Evolutionary conservation across 805 yeast genomes (phyloP), one percentile per base, ranked within the genome.

Genomic region (Saccharomycopsis guyanensis): DNA sequence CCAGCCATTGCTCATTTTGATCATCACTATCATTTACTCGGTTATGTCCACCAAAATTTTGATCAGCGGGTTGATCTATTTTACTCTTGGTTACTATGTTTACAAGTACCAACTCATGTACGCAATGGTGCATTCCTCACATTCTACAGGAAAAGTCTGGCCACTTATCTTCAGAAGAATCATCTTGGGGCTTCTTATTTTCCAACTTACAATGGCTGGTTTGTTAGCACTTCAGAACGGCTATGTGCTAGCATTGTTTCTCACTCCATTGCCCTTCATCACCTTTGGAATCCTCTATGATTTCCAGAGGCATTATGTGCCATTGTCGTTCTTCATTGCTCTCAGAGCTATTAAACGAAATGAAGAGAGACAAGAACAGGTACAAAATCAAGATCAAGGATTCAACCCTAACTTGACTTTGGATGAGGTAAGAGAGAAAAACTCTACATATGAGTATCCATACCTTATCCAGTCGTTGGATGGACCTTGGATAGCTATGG

Each of bases 91-190:
- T 0, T 91, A 79, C 62, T 82, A 80, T 60, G 95, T 89, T 6
- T 87, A 80, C 72, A 91, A 91, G 64, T 91, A 89, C 61, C 96
- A 88, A 63, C 69, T 91, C 50, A 68, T 93, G 53, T 91, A 86
- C 61, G 83, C 96, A 0, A 82, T 93, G 68, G 88, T 87, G 27
- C 97, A 93, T 62, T 89, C 95, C 7, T 96, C 94, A 33, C 97
- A 93, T 64, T 88, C 96, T 0, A 93, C 96, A 0, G 98, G 97
- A 1, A 85, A 84, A 59, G 94, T 91, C 1, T 91, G 97, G 97
- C 95, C 96, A 0, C 68, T 88, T 41, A 80, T 91, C 2, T 83
- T 85, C 58, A 72, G 95, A 56, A 72, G 98, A 54, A 78, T 89
- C 1, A 77, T 85, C 46, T 59, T 87, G 48, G 97, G 97, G 0